phyloP scores from a whole-genome alignment of 192 early-diverging fungal genomes.

The Podila epicladia region DNA sequence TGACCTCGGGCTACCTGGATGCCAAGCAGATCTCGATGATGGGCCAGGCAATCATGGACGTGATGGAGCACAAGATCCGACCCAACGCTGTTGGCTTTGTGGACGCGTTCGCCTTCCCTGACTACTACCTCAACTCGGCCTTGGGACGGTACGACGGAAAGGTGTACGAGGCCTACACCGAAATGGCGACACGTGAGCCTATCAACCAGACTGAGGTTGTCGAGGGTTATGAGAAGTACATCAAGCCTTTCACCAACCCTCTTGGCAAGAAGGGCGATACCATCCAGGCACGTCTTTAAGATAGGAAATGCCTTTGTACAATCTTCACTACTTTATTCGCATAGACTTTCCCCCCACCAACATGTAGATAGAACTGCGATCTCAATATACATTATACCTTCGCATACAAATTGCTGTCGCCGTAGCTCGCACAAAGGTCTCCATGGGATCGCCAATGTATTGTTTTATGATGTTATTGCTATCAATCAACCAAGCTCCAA shows the following conservation, averaged over 20 bases:
- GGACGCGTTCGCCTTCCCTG: conserved; percentile 81
- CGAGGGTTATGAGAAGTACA: conserved; percentile 63
- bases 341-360: too few species aligned
- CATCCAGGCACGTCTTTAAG: conserved; percentile 46
- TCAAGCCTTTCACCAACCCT: conserved; percentile 53
- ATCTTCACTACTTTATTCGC: too few species aligned
- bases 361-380: too few species aligned
- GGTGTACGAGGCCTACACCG: conserved; percentile 81
- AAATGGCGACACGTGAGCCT: conserved; percentile 81
- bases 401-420: too few species aligned
- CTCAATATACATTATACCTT: too few species aligned
- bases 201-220: conserved; percentile 73
- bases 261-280: conserved; percentile 29
- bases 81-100: conserved; percentile 83
- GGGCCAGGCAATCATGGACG: conserved; percentile 57
- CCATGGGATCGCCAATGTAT: too few species aligned
- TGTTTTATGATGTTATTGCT: too few species aligned
- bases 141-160: conserved; percentile 81
- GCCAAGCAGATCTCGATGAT: conserved; percentile 60
- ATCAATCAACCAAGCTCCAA: too few species aligned
- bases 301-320: background rate
- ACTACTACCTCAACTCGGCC: conserved; percentile 80
- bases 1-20: conserved; percentile 64
- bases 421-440: too few species aligned
- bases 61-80: conserved; percentile 70